Base-by-base conservation (phyloP, 1,284 basidiomycete species). In the Ustilago lituana region DNA sequence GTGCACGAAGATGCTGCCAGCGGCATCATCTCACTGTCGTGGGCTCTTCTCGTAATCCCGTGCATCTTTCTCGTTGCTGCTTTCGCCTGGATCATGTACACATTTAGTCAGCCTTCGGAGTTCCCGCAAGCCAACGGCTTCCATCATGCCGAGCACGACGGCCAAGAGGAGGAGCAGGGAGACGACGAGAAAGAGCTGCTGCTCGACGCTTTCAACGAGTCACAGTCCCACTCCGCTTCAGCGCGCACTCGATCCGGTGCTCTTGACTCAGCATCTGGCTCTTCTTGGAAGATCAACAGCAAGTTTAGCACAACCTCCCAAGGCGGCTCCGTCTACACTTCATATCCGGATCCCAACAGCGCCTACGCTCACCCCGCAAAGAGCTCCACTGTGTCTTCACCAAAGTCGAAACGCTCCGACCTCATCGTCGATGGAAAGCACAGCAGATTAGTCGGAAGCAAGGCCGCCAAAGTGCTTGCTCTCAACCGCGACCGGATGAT, bases 111-210 rank as follows among this genome's bases (percentile, higher is more conserved):
- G 22, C 60, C 66, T 2, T 56, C 66, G 0, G 66, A 69, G 10
- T 60, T 63, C 10, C 35, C 57, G 15, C 48, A 48, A 47, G 23
- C 51, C 4, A 60, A 63, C 37, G 55, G 51, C 36, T 47, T 50
- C 36, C 32, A 40, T 7, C 41, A 50, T 17, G 35, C 49, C 27
- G 38, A 59, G 12, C 31, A 37, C 27, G 48, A 63, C 12, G 44
- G 32, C 19, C 49, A 44, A 14, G 51, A 43, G 1, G 32, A 40
- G 2, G 31, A 37, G 10, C 33, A 50, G 17, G 50, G 31, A 24
- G 48, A 56, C 33, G 55, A 69, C 37, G 66, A 69, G 33, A 59
- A 63, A 31, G 55, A 63, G n/a, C 55, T 55, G 48, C 52, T 69
- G n/a, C 48, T 69, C 19, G 56, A 69, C 37, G 50, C 55, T 5